Base-by-base conservation (phyloP, 2,329 filamentous ascomycete species). In the Claviceps quebecensis region DNA sequence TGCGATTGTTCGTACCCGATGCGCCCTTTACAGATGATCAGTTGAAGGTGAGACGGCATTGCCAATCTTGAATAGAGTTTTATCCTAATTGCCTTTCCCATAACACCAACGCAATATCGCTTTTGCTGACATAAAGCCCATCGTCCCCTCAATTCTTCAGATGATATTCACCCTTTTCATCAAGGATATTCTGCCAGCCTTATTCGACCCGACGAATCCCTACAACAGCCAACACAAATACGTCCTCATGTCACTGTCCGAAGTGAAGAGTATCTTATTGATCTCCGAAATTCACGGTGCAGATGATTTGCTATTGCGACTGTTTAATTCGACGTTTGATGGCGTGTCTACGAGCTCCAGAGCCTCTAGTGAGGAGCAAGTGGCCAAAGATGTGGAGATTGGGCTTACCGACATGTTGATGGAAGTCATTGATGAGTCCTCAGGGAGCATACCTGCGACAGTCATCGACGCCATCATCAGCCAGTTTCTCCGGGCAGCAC, bases 161-260 rank as follows among this genome's bases (percentile, higher is more conserved):
- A 89, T 95, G 69, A 91, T 97, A 64, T 98, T 97, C 71, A 84
- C 83, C 29, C 80, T 95, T 55, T 88, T 96, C 64, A 80, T 96
- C 59, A 83, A 81, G 53, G 83, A 83, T 47, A 85, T 95, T 57
- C 76, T 97, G 45, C 89, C 90, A 46, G 82, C 88, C 45, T 80
- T 97, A 26, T 84, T 87, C 61, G 84, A 95, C 61, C 87, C 90
- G 13, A 83, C 83, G 40, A 85, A 95, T 64, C 83, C 90, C 9
- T 97, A 96, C 73, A 91, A 95, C 67, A 83, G 81, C 55, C 90
- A 97, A 67, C 88, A 98, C 69, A 83, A 93, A 68, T 93, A 94
- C 63, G 86, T 96, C 55, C 75, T 98, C 54, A 81, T 83, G 55
- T 96, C 90, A 17, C 77, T 98, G 34, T 84, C 88, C 52, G 88